These are phyloP conservation scores for Ceratocystis destructans DNA, from an alignment of 2,329 filamentous ascomycete species.

Conservation along the genomic window DNA sequence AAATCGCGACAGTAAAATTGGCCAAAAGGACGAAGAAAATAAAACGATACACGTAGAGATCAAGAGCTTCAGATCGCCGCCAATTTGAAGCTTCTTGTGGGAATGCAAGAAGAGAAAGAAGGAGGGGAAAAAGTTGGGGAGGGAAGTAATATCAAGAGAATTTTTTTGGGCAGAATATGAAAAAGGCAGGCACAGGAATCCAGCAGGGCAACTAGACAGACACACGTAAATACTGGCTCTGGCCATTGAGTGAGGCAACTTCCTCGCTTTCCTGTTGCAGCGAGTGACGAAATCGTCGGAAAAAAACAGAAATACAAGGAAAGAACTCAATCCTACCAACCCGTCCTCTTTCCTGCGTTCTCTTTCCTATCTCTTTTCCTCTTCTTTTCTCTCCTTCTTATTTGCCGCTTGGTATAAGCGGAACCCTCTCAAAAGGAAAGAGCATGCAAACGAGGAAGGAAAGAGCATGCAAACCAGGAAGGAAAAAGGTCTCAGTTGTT, in stretches of 20 bases:
- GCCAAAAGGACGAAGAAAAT: neutral
- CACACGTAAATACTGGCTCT: neutral
- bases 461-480: neutral
- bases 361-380: neutral
- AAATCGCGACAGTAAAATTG: neutral
- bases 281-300: constrained; percentile 6
- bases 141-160: neutral
- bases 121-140: neutral
- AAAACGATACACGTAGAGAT: neutral
- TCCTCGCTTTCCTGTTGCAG: neutral
- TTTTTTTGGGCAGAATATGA: neutral
- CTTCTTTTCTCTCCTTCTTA: neutral
- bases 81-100: neutral
- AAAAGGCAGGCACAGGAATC: neutral
- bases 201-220: neutral
- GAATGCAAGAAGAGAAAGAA: neutral
- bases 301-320: neutral
- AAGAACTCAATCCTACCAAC: constrained; percentile 3
- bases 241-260: neutral
- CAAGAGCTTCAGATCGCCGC: neutral
- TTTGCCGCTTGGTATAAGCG: neutral
- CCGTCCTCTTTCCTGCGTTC: neutral
- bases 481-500: neutral
- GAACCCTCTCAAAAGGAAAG: neutral
- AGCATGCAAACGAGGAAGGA: neutral